Base-by-base conservation (phyloP, 345 rosid species). In the Erysimum cheiranthoides region DNA sequence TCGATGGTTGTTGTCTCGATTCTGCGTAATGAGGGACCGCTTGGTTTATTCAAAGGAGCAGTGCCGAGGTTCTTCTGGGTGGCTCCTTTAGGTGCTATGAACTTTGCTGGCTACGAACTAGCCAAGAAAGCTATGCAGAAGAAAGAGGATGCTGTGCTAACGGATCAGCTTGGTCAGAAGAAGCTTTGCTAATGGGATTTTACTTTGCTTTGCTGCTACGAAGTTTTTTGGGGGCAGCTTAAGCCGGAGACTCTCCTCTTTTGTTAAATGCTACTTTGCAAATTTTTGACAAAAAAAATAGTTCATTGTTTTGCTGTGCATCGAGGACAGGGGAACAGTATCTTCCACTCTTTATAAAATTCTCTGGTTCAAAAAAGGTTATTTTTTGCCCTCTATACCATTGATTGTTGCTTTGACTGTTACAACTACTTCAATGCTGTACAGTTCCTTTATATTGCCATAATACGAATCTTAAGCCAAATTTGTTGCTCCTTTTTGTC, bases 21-120 rank as follows among this genome's bases (percentile, higher is more conserved):
- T 63, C 84, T 92, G 71, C 93, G 86, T n/a, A 85, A 84, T 1
- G 97, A 95, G 81, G 99, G 99, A 5, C 94, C 99, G 10, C 92
- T 95, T 12, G 99, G 96, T 57, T 78, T 95, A 50, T 95, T 95
- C 61, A 95, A 95, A 78, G 99, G 99, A 79, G 97, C 97, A 39
- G 80, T 90, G 35, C 97, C 99, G 8, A 82, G 99, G 43, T 95
- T 95, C 79, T 92, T 95, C 83, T 95, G 99, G 99, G 89, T 95
- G 67, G 98, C 99, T 57, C 99, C 99, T 3, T 76, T 95, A 9
- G 99, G 99, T n/a, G 99, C 99, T 70, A 95, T 95, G 98, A 95
- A 95, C 84, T 95, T 95, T 79, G 99, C 99, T 4, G 99, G 99
- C 8, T 95, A 95, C 27, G 99, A 95, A 83, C 89, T 95, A 43